phyloP scores from a whole-genome alignment of 2,329 filamentous ascomycete genomes.

The Fusarium haematococcum region DNA sequence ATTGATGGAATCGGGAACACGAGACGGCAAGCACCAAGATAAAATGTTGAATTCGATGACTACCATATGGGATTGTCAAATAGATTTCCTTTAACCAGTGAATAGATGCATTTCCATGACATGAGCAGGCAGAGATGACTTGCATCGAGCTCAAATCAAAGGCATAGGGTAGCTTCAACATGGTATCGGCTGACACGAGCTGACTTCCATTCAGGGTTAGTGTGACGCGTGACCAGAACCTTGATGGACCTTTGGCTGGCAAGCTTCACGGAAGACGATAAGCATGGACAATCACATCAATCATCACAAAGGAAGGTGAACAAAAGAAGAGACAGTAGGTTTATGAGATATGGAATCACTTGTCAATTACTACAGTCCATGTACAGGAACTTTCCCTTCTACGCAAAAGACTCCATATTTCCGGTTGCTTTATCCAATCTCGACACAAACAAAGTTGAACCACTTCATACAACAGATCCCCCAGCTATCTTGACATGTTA shows the following conservation, averaged over 20 bases:
- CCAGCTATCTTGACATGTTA: conserved; percentile 29
- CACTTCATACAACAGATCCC: conserved; percentile 42
- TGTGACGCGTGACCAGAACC: conserved; percentile 9
- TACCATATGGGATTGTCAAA: background rate
- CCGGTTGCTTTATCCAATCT: conserved; percentile 51
- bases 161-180: background rate
- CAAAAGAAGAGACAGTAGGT: background rate
- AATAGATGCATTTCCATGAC: background rate
- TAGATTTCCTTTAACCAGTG: background rate
- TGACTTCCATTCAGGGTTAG: conserved; percentile 8
- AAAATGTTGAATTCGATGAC: background rate
- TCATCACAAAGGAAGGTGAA: background rate
- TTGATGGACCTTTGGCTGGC: conserved; percentile 9
- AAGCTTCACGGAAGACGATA: background rate
- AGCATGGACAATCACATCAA: background rate
- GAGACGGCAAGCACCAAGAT: background rate
- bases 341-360: conserved; percentile 45
- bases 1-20: background rate
- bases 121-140: background rate
- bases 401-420: conserved; percentile 54
- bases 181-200: background rate
- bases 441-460: conserved; percentile 43
- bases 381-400: conserved; percentile 58
- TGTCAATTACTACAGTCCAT: conserved; percentile 53
- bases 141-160: background rate